Evolutionary conservation across 164 flowering plant species (phyloP), one percentile per base, ranked within the genome.

Genomic region (Buxus sempervirens): DNA sequence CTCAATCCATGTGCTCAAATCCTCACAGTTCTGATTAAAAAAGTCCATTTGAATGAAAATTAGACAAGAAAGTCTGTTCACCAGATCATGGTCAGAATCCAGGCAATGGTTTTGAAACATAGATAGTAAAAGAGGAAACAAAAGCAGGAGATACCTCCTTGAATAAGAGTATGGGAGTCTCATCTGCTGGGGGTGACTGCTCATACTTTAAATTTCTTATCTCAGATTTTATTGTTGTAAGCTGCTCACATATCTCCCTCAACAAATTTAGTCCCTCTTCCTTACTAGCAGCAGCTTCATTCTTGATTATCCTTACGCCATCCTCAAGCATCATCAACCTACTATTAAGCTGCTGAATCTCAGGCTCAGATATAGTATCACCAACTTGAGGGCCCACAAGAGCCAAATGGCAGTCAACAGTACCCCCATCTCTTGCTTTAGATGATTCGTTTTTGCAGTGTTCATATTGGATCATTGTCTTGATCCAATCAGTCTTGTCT

Each of bases 221-320:
- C 36, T 85, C 89, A 60, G 75, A 71, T 65, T 86, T 78, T 64
- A 91, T 70, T n/a, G 68, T 64, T 25, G 77, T 79, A n/a, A 90
- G 74, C 65, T 85, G 81, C 59, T 84, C 85, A 27, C 51, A 66
- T 54, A 90, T 90, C 72, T 85, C 89, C 77, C 70, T 80, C 73
- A 95, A 77, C 76, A 90, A 54, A 57, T 62, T 78, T 75, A 82
- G 14, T 49, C 80, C 88, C 58, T 83, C 84, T 70, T 81, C 80
- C 53, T 78, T 70, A 67, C 28, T 71, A n/a, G 73, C 64, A 57
- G 27, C 64, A 67, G 63, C 69, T 66, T 82, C 85, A 21, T 72
- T 75, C 56, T 78, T 79, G n/a, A 56, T 26, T 48, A 14, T 64
- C 20, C 27, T 70, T 64, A 79, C 83, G 54, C 74, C 84, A 64